Percentiles rank a stretch among this genome's conserved stretches.
These are phyloP conservation scores for Melampsora americana DNA, from an alignment of 1,284 basidiomycete species.

Conservation along the genomic window DNA sequence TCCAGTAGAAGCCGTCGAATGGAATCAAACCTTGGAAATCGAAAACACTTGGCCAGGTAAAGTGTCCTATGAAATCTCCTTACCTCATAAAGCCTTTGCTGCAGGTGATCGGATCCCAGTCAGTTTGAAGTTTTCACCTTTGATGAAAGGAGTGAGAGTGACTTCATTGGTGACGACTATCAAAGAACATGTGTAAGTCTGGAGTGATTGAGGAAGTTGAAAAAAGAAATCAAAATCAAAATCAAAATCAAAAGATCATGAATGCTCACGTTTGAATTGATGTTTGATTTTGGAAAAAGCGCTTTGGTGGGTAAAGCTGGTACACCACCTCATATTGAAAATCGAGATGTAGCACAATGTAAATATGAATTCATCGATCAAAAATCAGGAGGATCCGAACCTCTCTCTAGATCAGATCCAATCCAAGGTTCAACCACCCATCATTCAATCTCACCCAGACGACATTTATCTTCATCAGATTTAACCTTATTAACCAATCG, in stretches of 20 bases:
- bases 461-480: constrained; percentile 23
- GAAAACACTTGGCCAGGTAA: constrained; percentile 93
- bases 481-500: constrained; percentile 8
- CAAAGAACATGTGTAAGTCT: constrained; percentile 62
- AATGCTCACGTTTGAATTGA: too few relatives aligned
- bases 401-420: constrained; percentile 4
- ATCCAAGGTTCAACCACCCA: neutral
- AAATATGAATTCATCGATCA: constrained; percentile 17
- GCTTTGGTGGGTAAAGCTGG: constrained; percentile 21
- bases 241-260: too few relatives aligned
- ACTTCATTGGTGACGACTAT: constrained; percentile 67
- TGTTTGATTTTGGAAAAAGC: too few relatives aligned
- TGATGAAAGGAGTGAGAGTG: constrained; percentile 76
- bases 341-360: constrained; percentile 34
- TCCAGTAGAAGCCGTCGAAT: constrained; percentile 77
- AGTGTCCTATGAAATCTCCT: constrained; percentile 52
- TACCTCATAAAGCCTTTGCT: constrained; percentile 71
- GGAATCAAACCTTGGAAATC: constrained; percentile 84
- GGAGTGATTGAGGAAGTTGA: too few relatives aligned
- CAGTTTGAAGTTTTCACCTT: constrained; percentile 77
- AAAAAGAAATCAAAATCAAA: too few relatives aligned
- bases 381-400: neutral
- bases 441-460: neutral
- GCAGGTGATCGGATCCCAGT: constrained; percentile 78
- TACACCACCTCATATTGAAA: constrained; percentile 22